These are phyloP conservation scores for Novymonas esmeraldas DNA, from an alignment of 208 protist species.

Conservation along the genomic window DNA sequence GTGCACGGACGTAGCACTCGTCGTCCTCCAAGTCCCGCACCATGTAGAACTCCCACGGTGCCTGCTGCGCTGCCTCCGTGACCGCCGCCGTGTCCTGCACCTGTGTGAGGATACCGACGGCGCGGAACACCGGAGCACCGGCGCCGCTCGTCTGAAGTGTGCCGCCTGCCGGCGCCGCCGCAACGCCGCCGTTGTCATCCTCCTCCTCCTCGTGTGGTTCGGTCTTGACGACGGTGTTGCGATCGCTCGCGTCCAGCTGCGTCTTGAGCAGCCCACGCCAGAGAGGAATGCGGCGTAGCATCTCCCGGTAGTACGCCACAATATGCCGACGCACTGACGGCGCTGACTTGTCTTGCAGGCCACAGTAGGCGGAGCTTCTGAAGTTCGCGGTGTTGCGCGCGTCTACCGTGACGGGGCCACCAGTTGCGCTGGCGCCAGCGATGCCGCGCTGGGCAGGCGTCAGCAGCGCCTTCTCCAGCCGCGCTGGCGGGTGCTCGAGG, in stretches of 20 bases:
- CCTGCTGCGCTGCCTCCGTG: conserved; percentile 33
- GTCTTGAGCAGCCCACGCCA: conserved; percentile 28
- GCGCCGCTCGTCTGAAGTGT: not conserved
- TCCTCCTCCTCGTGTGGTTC: conserved; percentile 23
- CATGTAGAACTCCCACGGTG: conserved; percentile 86
- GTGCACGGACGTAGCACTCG: conserved; percentile 43
- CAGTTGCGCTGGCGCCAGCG: not conserved
- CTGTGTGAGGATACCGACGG: conserved; percentile 80
- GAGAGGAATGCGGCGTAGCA: conserved; percentile 62
- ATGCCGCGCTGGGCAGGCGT: conserved; percentile 12
- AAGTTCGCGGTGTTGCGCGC: conserved; percentile 77
- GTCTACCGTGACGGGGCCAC: conserved; percentile 30
- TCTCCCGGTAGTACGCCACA: conserved; percentile 68
- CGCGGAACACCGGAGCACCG: conserved; percentile 34
- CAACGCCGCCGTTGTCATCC: not conserved
- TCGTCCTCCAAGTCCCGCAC: conserved; percentile 75
- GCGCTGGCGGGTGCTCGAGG: conserved; percentile 52
- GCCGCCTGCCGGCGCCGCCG: not conserved
- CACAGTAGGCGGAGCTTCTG: conserved; percentile 71
- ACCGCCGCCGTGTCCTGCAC: conserved; percentile 43
- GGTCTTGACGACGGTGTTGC: conserved; percentile 13
- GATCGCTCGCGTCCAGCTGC: not conserved
- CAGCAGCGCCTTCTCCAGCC: conserved; percentile 35
- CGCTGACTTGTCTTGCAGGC: conserved; percentile 51
- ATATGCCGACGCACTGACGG: conserved; percentile 28